These are phyloP conservation scores for Suillus luteus DNA, from an alignment of 768 basidiomycete species.

Conservation along the genomic window DNA sequence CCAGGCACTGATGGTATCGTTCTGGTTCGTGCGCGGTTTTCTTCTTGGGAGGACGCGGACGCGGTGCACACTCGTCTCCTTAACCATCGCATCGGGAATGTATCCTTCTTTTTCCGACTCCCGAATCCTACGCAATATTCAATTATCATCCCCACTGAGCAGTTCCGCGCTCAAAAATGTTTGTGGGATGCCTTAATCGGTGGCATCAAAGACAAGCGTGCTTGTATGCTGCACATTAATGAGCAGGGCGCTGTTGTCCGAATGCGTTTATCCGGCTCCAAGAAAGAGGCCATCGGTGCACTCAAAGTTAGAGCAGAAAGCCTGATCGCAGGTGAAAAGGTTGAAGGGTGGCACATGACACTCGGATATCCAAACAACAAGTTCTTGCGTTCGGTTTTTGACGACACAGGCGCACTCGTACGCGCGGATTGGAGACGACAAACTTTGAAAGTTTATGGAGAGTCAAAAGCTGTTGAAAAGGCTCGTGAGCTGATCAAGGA, in stretches of 20 bases:
- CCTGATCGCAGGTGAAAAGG: slow-evolving; percentile 50
- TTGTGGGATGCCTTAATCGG: slow-evolving; percentile 50
- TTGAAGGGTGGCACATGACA: slow-evolving; percentile 53
- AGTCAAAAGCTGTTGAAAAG: slow-evolving; percentile 37
- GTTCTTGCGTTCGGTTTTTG: slow-evolving; percentile 39
- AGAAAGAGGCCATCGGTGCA: slow-evolving; percentile 53
- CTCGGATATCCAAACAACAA: slow-evolving; percentile 31
- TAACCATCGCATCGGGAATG: slow-evolving; percentile 34
- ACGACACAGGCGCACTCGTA: slow-evolving; percentile 44
- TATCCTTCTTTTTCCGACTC: slow-evolving; percentile 40
- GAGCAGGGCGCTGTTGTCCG: slow-evolving; percentile 31
- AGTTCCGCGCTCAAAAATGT: slow-evolving; percentile 51
- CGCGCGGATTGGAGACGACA: slow-evolving; percentile 48
- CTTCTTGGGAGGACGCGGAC: slow-evolving; percentile 50
- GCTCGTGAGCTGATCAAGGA: slow-evolving; percentile 47
- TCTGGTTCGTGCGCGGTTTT: slow-evolving; percentile 46
- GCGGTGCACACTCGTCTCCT: slow-evolving; percentile 39
- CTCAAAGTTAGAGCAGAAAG: slow-evolving; percentile 63
- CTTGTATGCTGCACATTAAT: slow-evolving; percentile 36
- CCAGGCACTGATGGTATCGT: slow-evolving; percentile 35
- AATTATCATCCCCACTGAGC: slow-evolving; percentile 47
- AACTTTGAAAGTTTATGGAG: slow-evolving; percentile 49
- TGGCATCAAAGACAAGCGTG: slow-evolving; percentile 38
- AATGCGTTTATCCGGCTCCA: slow-evolving; percentile 51
- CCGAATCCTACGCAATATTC: slow-evolving; percentile 54